These are phyloP conservation scores for Aspergillus haitiensis DNA, from an alignment of 495 filamentous ascomycete species.

Conservation along the genomic window DNA sequence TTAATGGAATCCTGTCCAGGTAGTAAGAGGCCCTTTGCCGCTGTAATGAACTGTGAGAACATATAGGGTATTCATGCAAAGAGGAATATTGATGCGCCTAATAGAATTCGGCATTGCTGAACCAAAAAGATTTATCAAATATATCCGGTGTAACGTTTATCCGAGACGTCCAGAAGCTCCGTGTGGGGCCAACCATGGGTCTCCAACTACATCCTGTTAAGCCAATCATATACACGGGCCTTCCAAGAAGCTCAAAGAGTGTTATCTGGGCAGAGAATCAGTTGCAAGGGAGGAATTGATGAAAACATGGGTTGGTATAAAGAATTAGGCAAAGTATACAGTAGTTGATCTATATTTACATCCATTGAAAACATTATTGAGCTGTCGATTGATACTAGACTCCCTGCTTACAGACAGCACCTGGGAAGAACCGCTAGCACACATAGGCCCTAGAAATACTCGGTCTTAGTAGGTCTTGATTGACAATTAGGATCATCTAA, in stretches of 20 bases:
- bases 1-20: constrained; percentile 30
- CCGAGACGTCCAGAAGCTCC: constrained; percentile 23
- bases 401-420: too few relatives aligned
- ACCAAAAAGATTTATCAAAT: constrained; percentile 36
- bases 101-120: constrained; percentile 9
- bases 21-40: constrained; percentile 46
- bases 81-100: constrained; percentile 23
- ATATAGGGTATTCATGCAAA: constrained; percentile 31
- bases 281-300: too few relatives aligned
- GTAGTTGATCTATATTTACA: too few relatives aligned
- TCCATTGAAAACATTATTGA: too few relatives aligned
- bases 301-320: background rate
- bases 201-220: background rate
- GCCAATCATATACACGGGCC: background rate
- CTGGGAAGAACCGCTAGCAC: too few relatives aligned
- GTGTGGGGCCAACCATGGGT: background rate
- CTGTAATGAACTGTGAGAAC: constrained; percentile 47
- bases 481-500: too few relatives aligned
- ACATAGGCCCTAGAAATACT: too few relatives aligned
- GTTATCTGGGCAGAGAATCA: too few relatives aligned
- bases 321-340: background rate
- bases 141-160: constrained; percentile 38
- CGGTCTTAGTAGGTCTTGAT: too few relatives aligned
- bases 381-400: too few relatives aligned
- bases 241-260: background rate